phyloP scores from a whole-genome alignment of 2,329 filamentous ascomycete species.

The Alternaria postmessia region DNA sequence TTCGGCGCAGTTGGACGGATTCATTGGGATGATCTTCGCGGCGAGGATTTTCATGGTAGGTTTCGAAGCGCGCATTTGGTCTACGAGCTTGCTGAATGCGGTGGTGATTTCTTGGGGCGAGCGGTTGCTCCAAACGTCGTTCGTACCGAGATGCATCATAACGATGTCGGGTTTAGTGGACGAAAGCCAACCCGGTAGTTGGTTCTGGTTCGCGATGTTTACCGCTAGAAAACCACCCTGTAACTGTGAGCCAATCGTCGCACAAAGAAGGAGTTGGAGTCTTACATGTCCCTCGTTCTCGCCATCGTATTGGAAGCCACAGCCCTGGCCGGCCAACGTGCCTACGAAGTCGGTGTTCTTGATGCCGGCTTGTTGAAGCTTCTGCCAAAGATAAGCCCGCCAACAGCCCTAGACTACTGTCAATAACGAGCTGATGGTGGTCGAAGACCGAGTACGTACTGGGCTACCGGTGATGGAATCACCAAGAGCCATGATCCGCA shows the following conservation, averaged over 20 bases:
- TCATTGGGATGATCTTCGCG: slow-evolving; percentile 19
- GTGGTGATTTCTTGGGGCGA: slow-evolving; percentile 38
- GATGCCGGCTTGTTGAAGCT: slow-evolving; percentile 29
- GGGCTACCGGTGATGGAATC: slow-evolving; percentile 34
- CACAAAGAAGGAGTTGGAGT: too few species aligned
- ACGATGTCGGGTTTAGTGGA: slow-evolving; percentile 51
- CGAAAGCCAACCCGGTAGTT: slow-evolving; percentile 49
- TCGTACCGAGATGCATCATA: slow-evolving; percentile 55
- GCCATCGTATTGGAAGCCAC: slow-evolving; percentile 53
- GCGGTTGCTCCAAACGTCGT: slow-evolving; percentile 50
- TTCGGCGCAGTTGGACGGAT: slow-evolving; percentile 17
- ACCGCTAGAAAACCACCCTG: slow-evolving; percentile 34
- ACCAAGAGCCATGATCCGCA: slow-evolving; percentile 38
- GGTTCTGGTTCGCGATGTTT: slow-evolving; percentile 50
- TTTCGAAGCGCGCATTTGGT: slow-evolving; percentile 53
- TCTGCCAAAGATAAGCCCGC: slow-evolving; percentile 38
- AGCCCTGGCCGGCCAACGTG: slow-evolving; percentile 44
- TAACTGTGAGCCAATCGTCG: not conserved
- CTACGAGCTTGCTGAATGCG: slow-evolving; percentile 49
- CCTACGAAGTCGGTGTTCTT: slow-evolving; percentile 41
- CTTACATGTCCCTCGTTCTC: slow-evolving; percentile 54
- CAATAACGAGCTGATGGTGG: not conserved
- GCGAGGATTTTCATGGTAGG: slow-evolving; percentile 50
- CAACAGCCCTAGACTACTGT: slow-evolving; percentile 36
- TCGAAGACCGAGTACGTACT: slow-evolving; percentile 5